Conservation (phyloP, 1,284 basidiomycete species). For the Trichosporon sp. region DNA sequence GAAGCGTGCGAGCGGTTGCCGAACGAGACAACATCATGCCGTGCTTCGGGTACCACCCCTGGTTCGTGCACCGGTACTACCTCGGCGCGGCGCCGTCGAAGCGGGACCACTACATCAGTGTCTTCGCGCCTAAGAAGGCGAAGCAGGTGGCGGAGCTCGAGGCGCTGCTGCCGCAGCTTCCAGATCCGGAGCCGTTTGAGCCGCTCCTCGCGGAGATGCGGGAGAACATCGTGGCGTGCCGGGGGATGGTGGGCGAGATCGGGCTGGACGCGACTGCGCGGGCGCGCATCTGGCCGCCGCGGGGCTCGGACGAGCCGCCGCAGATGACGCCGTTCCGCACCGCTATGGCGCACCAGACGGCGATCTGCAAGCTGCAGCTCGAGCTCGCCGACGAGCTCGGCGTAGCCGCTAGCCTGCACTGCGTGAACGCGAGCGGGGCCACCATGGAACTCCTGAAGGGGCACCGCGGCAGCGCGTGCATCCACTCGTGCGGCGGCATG, state of each 20-base stretch:
- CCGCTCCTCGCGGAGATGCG: constrained; percentile 26
- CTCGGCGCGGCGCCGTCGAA: constrained; percentile 33
- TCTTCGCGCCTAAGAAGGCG: constrained; percentile 39
- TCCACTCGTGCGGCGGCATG: constrained; percentile 48
- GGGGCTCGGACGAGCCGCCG: constrained; percentile 14
- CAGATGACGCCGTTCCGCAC: constrained; percentile 48
- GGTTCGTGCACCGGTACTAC: constrained; percentile 51
- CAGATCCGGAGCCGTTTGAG: constrained; percentile 38
- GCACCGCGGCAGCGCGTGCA: constrained; percentile 43
- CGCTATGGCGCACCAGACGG: constrained; percentile 48
- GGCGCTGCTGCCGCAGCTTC: constrained; percentile 33
- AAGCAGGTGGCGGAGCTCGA: constrained; percentile 19
- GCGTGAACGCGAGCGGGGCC: constrained; percentile 47
- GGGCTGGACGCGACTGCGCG: constrained; percentile 50
- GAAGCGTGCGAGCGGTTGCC: constrained; percentile 20
- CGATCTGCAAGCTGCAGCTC: constrained; percentile 45
- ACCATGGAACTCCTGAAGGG: constrained; percentile 46
- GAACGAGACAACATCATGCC: background rate
- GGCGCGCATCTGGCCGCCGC: constrained; percentile 6
- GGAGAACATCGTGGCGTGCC: constrained; percentile 20
- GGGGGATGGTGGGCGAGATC: constrained; percentile 51
- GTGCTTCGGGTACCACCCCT: constrained; percentile 50
- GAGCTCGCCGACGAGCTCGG: constrained; percentile 48
- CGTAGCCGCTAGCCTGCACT: constrained; percentile 50
- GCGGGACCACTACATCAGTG: constrained; percentile 43